Percentiles rank a stretch among this genome's conserved stretches.
Conservation (phyloP, 768 basidiomycete genomes). For the Tylopilus balloui region DNA sequence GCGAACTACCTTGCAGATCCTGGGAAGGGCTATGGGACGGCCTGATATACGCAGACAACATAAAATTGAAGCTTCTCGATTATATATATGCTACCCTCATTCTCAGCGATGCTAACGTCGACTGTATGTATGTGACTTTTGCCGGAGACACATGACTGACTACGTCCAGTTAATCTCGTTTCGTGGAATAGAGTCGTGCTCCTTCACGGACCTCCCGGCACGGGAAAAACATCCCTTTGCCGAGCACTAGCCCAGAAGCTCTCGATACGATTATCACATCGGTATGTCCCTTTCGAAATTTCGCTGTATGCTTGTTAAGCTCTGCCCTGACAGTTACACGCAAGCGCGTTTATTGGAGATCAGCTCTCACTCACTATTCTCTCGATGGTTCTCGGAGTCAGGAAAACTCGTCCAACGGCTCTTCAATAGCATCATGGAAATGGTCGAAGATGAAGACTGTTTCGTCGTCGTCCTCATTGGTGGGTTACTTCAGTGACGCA, state of each 20-base stretch:
- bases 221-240: constrained; percentile 94
- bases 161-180: constrained; percentile 72
- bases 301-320: not conserved
- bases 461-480: constrained; percentile 96
- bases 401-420: constrained; percentile 96
- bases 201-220: constrained; percentile 95
- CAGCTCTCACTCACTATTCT: constrained; percentile 97
- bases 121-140: constrained; percentile 50
- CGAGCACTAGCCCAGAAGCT: constrained; percentile 94
- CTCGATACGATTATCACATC: constrained; percentile 80
- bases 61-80: constrained; percentile 85
- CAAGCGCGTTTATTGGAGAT: constrained; percentile 90
- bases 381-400: constrained; percentile 98
- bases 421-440: constrained; percentile 82
- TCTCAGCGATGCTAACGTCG: constrained; percentile 85
- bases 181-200: constrained; percentile 95
- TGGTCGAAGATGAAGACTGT: constrained; percentile 86
- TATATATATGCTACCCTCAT: constrained; percentile 93
- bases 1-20: constrained; percentile 75
- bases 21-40: constrained; percentile 95
- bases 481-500: constrained; percentile 23
- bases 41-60: constrained; percentile 76
- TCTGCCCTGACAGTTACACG: constrained; percentile 56
- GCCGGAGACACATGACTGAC: constrained; percentile 3
- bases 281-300: constrained; percentile 41